Conservation (phyloP, 2,329 filamentous ascomycete genomes). For the Colletotrichum sp. region DNA sequence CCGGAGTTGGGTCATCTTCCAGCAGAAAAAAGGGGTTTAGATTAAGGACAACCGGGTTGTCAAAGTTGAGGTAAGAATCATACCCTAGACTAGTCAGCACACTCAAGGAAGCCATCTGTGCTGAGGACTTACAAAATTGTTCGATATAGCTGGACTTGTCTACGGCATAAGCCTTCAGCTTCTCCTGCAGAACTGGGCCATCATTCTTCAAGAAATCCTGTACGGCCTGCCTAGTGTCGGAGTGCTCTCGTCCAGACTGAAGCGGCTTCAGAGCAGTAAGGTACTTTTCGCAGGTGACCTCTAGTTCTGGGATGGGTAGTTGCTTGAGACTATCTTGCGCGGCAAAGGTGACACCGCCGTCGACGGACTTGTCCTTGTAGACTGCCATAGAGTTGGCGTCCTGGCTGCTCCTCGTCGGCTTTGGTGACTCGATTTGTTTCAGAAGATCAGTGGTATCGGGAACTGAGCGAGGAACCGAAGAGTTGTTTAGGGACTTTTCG, state of each 20-base stretch:
- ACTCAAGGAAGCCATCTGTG: not conserved
- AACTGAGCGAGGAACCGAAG: slow-evolving; percentile 44
- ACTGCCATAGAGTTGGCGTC: slow-evolving; percentile 53
- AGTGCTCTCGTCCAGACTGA: slow-evolving; percentile 80
- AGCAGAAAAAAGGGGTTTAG: slow-evolving; percentile 97
- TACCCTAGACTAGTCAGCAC: slow-evolving; percentile 71
- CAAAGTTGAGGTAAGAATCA: slow-evolving; percentile 97
- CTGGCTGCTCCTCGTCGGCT: not conserved
- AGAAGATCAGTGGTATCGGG: slow-evolving; percentile 35
- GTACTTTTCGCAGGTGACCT: slow-evolving; percentile 79
- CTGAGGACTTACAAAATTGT: slow-evolving; percentile 84
- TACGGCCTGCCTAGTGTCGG: slow-evolving; percentile 80
- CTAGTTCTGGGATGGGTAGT: slow-evolving; percentile 89
- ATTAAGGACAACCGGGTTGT: slow-evolving; percentile 97
- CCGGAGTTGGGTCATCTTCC: slow-evolving; percentile 96
- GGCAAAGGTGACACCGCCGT: slow-evolving; percentile 85
- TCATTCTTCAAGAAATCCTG: slow-evolving; percentile 83
- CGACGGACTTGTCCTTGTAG: slow-evolving; percentile 56
- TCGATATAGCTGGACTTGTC: slow-evolving; percentile 97
- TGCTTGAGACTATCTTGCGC: slow-evolving; percentile 88
- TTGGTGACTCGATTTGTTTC: slow-evolving; percentile 7
- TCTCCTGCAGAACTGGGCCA: slow-evolving; percentile 85
- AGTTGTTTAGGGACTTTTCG: slow-evolving; percentile 46
- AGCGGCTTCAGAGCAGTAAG: slow-evolving; percentile 80
- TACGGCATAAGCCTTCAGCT: slow-evolving; percentile 86